Evolutionary conservation across 805 yeast genomes (phyloP).

Genomic region (Starmerella scarabaei): DNA sequence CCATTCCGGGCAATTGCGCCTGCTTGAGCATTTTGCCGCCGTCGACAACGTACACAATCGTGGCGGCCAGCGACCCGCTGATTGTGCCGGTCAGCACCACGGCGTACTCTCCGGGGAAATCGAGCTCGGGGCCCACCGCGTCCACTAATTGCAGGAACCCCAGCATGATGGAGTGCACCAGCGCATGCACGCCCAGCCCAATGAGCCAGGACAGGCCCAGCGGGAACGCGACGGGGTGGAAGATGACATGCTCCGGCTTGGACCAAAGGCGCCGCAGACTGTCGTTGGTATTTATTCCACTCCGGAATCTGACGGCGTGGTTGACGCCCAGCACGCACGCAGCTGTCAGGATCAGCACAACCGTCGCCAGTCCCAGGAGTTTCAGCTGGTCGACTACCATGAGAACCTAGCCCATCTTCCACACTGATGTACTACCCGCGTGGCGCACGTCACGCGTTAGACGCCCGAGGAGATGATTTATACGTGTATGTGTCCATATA

Average conservation of each 20-base stretch:
- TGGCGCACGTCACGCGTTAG: no score
- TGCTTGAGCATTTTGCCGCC: constrained; percentile 13
- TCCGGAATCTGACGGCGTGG: constrained; percentile 19
- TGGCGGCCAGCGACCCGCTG: constrained; percentile 15
- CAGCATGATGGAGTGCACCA: constrained; percentile 15
- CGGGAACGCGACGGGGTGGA: constrained; percentile 18
- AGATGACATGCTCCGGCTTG: constrained; percentile 18
- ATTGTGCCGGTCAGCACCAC: constrained; percentile 13
- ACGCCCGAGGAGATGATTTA: no score
- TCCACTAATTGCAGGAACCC: constrained; percentile 20
- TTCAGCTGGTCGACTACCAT: constrained; percentile 15
- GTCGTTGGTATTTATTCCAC: constrained; percentile 21
- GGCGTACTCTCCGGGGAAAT: constrained; percentile 11
- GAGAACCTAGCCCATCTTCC: no score
- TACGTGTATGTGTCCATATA: no score
- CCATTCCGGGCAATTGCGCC: constrained; percentile 3
- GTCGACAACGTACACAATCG: constrained; percentile 13
- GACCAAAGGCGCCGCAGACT: constrained; percentile 23
- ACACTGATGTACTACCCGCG: no score
- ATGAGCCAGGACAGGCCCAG: constrained; percentile 12
- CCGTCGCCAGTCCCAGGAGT: constrained; percentile 15
- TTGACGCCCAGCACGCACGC: constrained; percentile 18
- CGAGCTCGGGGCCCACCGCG: constrained; percentile 9
- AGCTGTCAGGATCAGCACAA: constrained; percentile 18
- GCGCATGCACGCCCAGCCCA: constrained; percentile 16